A percentile compares a stretch with the other conserved stretches of the same genome.
Evolutionary conservation across 2,329 filamentous ascomycete species (phyloP).

Genomic region (Huntiella abstrusa): DNA sequence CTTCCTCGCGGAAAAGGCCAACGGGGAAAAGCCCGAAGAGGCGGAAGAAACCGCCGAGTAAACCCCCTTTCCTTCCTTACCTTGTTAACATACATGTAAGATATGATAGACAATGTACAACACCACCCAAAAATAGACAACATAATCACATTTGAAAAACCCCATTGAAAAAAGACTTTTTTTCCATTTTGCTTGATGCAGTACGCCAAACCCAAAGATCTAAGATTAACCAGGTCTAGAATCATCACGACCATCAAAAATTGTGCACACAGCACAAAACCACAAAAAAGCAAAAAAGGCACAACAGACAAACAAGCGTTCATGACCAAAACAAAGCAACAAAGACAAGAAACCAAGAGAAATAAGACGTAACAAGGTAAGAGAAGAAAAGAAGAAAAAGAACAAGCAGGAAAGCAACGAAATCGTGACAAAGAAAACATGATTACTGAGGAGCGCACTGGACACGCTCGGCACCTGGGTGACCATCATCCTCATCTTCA

Average conservation of each 20-base stretch:
- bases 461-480: conserved; percentile 57
- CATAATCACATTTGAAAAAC: not conserved
- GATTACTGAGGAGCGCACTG: conserved; percentile 74
- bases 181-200: not conserved
- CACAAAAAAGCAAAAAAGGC: not conserved
- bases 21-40: conserved; percentile 14
- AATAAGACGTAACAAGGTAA: not conserved
- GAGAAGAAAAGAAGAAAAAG: not conserved
- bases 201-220: conserved; percentile 6
- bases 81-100: not conserved
- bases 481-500: conserved; percentile 53
- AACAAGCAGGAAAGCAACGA: not conserved
- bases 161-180: not conserved
- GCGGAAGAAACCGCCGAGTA: not conserved
- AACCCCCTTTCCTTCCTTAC: not conserved
- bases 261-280: not conserved
- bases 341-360: not conserved
- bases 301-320: not conserved
- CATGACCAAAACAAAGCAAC: not conserved
- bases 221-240: conserved; percentile 3
- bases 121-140: too few species aligned
- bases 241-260: not conserved
- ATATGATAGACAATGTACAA: not conserved
- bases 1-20: conserved; percentile 11
- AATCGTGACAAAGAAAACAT: not conserved